Conservation (phyloP, 1,284 basidiomycete genomes). For the Inonotus obliquus region DNA sequence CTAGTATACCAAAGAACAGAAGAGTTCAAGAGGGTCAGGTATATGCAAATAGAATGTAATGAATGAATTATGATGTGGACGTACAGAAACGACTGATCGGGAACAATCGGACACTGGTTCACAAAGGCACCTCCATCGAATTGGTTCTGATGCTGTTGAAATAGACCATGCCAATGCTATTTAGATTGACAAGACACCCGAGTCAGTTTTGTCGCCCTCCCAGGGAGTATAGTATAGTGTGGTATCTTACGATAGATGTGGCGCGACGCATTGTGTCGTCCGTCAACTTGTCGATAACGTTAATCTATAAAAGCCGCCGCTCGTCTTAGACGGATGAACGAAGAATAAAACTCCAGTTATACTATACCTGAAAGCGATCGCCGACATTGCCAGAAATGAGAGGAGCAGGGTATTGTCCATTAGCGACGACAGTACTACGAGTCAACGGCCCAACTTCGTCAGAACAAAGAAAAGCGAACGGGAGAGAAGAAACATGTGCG, state of each 20-base stretch:
- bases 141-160: slow-evolving; percentile 30
- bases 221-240: background rate
- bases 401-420: slow-evolving; percentile 27
- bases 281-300: slow-evolving; percentile 23
- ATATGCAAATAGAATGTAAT: background rate
- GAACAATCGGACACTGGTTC: slow-evolving; percentile 34
- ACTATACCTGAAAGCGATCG: slow-evolving; percentile 25
- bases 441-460: background rate
- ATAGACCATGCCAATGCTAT: slow-evolving; percentile 29
- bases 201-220: background rate
- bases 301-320: slow-evolving; percentile 20
- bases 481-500: no score
- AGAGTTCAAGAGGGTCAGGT: background rate
- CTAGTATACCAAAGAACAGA: no score
- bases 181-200: background rate
- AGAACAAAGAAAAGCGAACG: background rate
- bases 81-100: slow-evolving; percentile 26
- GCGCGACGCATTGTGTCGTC: slow-evolving; percentile 22
- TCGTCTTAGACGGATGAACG: background rate
- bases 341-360: background rate
- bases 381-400: slow-evolving; percentile 30
- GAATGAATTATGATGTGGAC: background rate
- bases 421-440: slow-evolving; percentile 24
- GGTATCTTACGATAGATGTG: slow-evolving; percentile 25
- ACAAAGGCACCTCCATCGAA: slow-evolving; percentile 35